A percentile compares a stretch with the other conserved stretches of the same genome.
These are phyloP conservation scores for Aquilaria malaccensis DNA, from an alignment of 345 rosid species.

Conservation along the genomic window DNA sequence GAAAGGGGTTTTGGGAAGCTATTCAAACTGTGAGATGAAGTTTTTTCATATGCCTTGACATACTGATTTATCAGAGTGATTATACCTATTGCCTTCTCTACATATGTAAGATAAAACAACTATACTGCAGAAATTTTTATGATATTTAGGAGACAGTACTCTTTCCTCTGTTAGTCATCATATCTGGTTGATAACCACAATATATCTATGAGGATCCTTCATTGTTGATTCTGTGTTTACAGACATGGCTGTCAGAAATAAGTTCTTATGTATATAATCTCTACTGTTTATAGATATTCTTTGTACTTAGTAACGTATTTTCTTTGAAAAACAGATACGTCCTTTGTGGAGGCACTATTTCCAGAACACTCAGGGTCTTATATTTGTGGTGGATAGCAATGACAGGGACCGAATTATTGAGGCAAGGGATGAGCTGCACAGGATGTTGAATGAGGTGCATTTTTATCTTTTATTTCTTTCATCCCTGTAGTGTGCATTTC, in stretches of 20 bases:
- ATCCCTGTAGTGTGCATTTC: too few species aligned
- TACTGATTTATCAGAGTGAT: too few species aligned
- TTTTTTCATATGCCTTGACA: too few species aligned
- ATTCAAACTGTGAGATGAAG: too few species aligned
- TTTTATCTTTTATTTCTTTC: not conserved
- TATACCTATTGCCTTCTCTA: too few species aligned
- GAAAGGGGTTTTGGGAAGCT: too few species aligned
- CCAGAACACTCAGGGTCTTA: constrained; percentile 77
- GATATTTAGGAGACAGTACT: not conserved
- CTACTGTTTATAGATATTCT: not conserved
- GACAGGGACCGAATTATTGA: constrained; percentile 77
- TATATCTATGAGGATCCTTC: not conserved
- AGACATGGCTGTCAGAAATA: not conserved
- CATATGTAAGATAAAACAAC: too few species aligned
- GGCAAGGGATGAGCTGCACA: constrained; percentile 66
- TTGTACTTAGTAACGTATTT: not conserved
- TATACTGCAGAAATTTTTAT: too few species aligned
- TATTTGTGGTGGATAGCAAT: constrained; percentile 71
- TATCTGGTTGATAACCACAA: not conserved
- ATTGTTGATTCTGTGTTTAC: not conserved
- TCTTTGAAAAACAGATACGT: constrained; percentile 44
- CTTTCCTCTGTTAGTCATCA: not conserved
- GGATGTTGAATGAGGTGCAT: constrained; percentile 67
- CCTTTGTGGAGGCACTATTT: constrained; percentile 83
- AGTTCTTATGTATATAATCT: not conserved